These are phyloP conservation scores for Zostera marina DNA, from an alignment of 116 monocot genomes.

Conservation along the genomic window DNA sequence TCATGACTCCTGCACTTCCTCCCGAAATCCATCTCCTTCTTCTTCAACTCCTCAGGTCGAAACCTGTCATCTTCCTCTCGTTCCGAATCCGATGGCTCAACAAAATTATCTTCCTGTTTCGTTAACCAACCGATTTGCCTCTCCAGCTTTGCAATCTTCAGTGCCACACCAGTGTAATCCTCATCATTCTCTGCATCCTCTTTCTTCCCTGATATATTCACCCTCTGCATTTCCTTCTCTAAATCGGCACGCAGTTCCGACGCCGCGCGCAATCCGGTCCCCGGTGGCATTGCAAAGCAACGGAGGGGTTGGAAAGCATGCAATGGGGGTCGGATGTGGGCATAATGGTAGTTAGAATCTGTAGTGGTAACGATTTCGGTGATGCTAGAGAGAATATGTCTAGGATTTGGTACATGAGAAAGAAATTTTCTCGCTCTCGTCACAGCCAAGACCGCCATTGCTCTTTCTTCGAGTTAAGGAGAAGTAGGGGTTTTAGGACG, in stretches of 20 bases:
- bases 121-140: constrained; percentile 6
- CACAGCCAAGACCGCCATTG: constrained; percentile 10
- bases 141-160: constrained; percentile 11
- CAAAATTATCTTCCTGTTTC: constrained; percentile 6
- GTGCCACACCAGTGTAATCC: constrained; percentile 7
- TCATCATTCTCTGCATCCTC: constrained; percentile 5
- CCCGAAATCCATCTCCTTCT: constrained; percentile 5
- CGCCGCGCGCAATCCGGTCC: constrained; percentile 8
- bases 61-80: constrained; percentile 9
- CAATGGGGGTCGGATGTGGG: neutral
- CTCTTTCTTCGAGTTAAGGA: neutral
- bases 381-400: neutral
- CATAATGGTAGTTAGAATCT: neutral
- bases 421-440: neutral
- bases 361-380: neutral
- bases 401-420: neutral
- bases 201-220: neutral
- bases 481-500: neutral
- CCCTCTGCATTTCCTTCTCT: neutral
- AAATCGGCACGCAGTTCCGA: constrained; percentile 5
- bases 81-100: constrained; percentile 8
- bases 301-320: constrained; percentile 2
- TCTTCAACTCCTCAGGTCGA: constrained; percentile 8
- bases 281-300: constrained; percentile 6
- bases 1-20: constrained; percentile 6